phyloP scores from a whole-genome alignment of 306 rosid genomes.

The Malus fusca region DNA sequence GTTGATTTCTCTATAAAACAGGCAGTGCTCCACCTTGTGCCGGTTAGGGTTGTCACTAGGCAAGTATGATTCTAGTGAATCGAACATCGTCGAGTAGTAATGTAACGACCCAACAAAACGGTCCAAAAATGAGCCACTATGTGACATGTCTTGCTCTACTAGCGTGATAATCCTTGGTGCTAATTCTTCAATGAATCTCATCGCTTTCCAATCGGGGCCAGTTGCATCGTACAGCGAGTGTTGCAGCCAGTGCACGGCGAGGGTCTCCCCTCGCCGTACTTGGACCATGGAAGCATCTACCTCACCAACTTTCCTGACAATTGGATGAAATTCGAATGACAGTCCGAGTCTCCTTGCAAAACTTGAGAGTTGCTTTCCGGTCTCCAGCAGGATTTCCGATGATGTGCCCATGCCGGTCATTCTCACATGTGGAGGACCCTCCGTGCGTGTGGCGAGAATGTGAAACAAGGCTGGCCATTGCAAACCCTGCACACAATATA shows the following conservation, averaged over 20 bases:
- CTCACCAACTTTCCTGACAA: conserved; percentile 45
- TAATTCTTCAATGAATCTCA: conserved; percentile 44
- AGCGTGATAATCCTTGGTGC: conserved; percentile 66
- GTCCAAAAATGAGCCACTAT: conserved; percentile 67
- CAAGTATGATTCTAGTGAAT: conserved; percentile 60
- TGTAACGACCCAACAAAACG: conserved; percentile 81
- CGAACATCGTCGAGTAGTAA: conserved; percentile 78
- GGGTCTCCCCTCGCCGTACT: conserved; percentile 37
- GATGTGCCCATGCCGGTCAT: conserved; percentile 69
- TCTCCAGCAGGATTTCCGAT: conserved; percentile 51
- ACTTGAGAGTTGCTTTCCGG: conserved; percentile 57
- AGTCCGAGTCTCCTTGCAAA: conserved; percentile 61
- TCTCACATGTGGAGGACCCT: conserved; percentile 52
- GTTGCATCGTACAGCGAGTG: conserved; percentile 65
- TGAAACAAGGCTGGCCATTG: conserved; percentile 93
- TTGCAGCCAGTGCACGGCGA: conserved; percentile 77
- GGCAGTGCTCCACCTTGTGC: conserved; percentile 49
- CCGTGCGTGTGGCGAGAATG: conserved; percentile 56
- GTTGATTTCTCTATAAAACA: conserved; percentile 53
- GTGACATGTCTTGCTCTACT: conserved; percentile 68
- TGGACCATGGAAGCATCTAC: conserved; percentile 40
- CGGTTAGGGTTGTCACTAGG: conserved; percentile 45
- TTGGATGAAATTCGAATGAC: conserved; percentile 55
- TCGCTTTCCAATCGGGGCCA: conserved; percentile 69
- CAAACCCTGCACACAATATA: conserved; percentile 29